Base-by-base conservation (phyloP, 164 flowering plant species). In the Magnolia kwangsiensis region DNA sequence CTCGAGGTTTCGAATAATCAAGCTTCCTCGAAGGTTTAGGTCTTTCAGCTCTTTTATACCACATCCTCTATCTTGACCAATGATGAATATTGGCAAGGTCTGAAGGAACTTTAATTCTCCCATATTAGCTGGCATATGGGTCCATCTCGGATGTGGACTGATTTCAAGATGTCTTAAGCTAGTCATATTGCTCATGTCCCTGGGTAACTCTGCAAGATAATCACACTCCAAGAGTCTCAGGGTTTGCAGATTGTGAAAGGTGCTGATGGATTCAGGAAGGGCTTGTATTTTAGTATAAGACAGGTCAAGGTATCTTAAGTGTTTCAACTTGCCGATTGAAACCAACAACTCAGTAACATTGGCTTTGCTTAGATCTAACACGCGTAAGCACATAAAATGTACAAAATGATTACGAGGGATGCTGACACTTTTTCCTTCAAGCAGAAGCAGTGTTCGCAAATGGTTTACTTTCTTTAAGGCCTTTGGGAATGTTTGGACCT, bases 121-220 rank as follows among this genome's bases (percentile, higher is more conserved):
- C 20, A 67, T 67, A 2, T 23, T 16, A 23, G 45, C 10, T 1
- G 70, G 70, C 70, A 67, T 67, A 19, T 16, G 16, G 23, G 70
- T 29, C n/a, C n/a, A n/a, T n/a, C n/a, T n/a, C n/a, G n/a, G n/a
- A n/a, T n/a, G n/a, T n/a, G n/a, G n/a, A n/a, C n/a, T n/a, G n/a
- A 72, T 51, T 5, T 72, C 63, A 11, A 72, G 18, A 72, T 72
- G 74, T 51, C 63, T 51, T 20, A 72, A 63, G 74, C 74, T 23
- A 16, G 6, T 51, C 63, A 72, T 72, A 1, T 51, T 51, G 2
- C 74, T 72, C 74, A 51, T 51, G 19, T 23, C 63, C 21, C 27
- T 51, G 3, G 74, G 74, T 10, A 72, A 51, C 21, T 72, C 16
- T 23, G 7, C 7, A 10, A 72, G 63, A 1, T 21, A 0, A 0